Percentiles rank a stretch among this genome's conserved stretches.
These are phyloP conservation scores for Dalbergia oliveri DNA, from an alignment of 306 rosid genomes.

Conservation along the genomic window DNA sequence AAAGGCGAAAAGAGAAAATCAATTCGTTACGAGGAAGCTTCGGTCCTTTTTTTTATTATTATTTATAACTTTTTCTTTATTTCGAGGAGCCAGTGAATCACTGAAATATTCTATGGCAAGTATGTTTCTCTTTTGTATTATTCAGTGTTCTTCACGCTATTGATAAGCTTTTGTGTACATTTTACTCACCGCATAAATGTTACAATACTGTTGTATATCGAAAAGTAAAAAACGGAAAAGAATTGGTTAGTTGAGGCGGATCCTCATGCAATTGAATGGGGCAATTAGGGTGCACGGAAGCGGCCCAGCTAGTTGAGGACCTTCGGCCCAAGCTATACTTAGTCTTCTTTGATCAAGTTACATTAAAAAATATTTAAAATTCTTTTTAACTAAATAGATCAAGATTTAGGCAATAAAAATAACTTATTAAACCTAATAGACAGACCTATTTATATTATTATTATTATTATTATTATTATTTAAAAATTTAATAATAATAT, in stretches of 20 bases:
- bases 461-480: too few relatives aligned
- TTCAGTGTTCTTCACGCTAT: slow-evolving; percentile 20
- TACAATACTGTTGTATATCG: background rate
- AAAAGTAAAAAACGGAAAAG: background rate
- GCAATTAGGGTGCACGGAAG: too few relatives aligned
- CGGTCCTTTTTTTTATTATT: slow-evolving; percentile 35
- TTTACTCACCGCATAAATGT: background rate
- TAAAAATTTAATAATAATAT: too few relatives aligned
- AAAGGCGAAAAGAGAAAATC: background rate
- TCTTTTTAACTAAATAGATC: too few relatives aligned
- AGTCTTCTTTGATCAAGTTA: too few relatives aligned
- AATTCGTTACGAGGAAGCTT: slow-evolving; percentile 30
- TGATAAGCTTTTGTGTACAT: background rate
- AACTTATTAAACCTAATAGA: too few relatives aligned
- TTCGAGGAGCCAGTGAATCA: background rate
- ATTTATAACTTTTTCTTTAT: background rate
- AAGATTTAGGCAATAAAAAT: too few relatives aligned
- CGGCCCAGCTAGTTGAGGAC: too few relatives aligned
- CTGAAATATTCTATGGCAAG: background rate
- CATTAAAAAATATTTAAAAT: too few relatives aligned
- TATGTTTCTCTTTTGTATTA: background rate
- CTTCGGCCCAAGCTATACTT: too few relatives aligned
- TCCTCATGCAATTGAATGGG: too few relatives aligned
- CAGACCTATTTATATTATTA: too few relatives aligned
- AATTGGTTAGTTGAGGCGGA: background rate